Conservation (phyloP, 1,284 basidiomycete genomes). For the Naganishia sp. region DNA sequence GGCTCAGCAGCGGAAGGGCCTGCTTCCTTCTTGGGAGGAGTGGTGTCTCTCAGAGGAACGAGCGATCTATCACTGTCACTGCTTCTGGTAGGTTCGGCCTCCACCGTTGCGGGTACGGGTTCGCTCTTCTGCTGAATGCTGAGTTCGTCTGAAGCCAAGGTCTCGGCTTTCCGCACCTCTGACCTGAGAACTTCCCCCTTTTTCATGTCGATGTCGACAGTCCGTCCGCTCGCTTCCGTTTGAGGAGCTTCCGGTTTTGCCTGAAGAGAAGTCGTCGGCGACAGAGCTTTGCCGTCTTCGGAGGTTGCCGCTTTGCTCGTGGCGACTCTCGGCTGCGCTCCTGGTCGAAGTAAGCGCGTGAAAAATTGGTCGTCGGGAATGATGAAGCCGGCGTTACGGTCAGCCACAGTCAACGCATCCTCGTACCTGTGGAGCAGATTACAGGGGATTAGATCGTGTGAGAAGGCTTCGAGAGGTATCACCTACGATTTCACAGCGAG, state of each 20-base stretch:
- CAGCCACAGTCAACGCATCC: constrained; percentile 35
- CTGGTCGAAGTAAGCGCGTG: background rate
- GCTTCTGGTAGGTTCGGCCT: background rate
- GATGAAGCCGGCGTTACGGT: constrained; percentile 27
- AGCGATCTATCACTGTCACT: no score
- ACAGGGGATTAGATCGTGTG: background rate
- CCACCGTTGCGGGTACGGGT: background rate
- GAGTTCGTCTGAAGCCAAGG: background rate
- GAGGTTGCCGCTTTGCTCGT: background rate
- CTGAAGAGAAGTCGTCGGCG: background rate
- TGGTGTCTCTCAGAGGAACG: background rate
- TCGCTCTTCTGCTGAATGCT: background rate
- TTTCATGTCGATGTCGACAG: background rate
- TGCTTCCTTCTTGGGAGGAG: constrained; percentile 4
- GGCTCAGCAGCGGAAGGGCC: background rate
- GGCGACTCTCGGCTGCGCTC: constrained; percentile 5
- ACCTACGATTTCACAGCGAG: constrained; percentile 72
- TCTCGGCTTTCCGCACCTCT: background rate
- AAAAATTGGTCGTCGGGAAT: constrained; percentile 15
- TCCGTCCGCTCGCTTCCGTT: background rate
- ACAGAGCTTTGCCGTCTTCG: background rate
- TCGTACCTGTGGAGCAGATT: constrained; percentile 42
- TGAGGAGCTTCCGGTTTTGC: background rate
- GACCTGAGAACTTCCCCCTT: background rate
- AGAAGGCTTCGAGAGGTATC: constrained; percentile 24